Evolutionary conservation across 1,139 yeast species (phyloP), one percentile per base, ranked within the genome.

Genomic region (Ogataea hybrid): DNA sequence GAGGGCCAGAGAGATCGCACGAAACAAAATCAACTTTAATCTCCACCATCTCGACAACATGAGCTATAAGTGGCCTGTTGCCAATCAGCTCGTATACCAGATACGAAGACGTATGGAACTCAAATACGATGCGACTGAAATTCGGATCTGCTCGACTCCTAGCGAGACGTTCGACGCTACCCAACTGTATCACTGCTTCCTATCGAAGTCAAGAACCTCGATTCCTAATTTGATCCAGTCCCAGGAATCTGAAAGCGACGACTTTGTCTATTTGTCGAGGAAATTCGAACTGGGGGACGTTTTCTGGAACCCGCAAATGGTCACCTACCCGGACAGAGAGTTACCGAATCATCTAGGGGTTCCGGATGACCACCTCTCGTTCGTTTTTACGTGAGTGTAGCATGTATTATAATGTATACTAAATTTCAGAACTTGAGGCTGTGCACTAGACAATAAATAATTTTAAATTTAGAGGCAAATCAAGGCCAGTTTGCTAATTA

Each of bases 51-150:
- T 57, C 11, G 39, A 43, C 10, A 42, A 35, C 14, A 29, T 53
- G 11, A 34, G 53, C 4, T 15, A 32, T 15, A 52, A 49, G 28
- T 50, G 53, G 49, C 56, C 59, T 2, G 39, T 49, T 20, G 53
- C 55, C 4, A 18, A 21, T 16, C 48, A 42, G 30, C 18, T 30
- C 14, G 28, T 38, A 25, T 42, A 31, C 34, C 37, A 38, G 23
- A 12, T 42, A n/a, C 35, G 28, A 22, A 30, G 38, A 16, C 36
- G 41, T 3, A 10, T 34, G 36, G 33, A 37, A 22, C 23, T 32
- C 7, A 34, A 28, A 20, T 27, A 33, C 17, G 22, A 14, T 28
- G 25, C 37, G 8, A 16, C 28, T 10, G 11, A 21, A 10, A 28
- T 32, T 18, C 16, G 20, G 12, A 29, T 17, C 21, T n/a, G 18